Conservation (phyloP, 2,329 filamentous ascomycete genomes). For the Colletotrichum sp. region DNA sequence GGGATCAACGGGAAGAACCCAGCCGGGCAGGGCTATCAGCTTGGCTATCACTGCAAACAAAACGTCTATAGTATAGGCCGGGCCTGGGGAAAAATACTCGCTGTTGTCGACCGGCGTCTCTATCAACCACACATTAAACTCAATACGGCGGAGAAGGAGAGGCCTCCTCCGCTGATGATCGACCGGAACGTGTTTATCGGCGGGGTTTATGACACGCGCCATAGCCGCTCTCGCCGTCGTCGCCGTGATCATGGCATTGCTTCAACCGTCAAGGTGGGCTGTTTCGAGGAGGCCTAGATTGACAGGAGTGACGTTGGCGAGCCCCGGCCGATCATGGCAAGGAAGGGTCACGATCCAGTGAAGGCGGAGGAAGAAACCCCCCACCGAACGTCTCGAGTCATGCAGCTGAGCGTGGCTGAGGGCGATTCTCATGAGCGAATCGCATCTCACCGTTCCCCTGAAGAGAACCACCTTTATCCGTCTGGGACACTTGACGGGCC, state of each 20-base stretch:
- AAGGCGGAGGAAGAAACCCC: background rate
- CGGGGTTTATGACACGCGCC: background rate
- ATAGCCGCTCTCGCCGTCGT: background rate
- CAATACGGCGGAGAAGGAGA: background rate
- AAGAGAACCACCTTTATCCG: background rate
- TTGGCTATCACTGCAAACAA: background rate
- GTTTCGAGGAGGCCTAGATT: background rate
- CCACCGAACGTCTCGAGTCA: slow-evolving; percentile 1
- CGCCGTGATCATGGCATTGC: background rate
- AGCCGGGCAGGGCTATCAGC: background rate
- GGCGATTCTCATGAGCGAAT: slow-evolving; percentile 8
- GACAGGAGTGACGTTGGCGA: background rate
- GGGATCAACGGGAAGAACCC: background rate
- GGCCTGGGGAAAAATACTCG: background rate
- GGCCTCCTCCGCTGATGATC: background rate
- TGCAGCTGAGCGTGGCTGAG: slow-evolving; percentile 6
- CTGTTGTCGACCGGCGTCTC: background rate
- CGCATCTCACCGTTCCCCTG: background rate
- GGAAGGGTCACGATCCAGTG: background rate
- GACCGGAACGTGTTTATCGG: background rate
- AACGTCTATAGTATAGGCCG: background rate
- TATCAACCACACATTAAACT: background rate
- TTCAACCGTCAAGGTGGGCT: background rate
- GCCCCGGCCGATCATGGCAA: background rate
- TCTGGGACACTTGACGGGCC: background rate